Evolutionary conservation across 176 grass and related monocot species (phyloP).

Genomic region (Calamus simplicifolius): DNA sequence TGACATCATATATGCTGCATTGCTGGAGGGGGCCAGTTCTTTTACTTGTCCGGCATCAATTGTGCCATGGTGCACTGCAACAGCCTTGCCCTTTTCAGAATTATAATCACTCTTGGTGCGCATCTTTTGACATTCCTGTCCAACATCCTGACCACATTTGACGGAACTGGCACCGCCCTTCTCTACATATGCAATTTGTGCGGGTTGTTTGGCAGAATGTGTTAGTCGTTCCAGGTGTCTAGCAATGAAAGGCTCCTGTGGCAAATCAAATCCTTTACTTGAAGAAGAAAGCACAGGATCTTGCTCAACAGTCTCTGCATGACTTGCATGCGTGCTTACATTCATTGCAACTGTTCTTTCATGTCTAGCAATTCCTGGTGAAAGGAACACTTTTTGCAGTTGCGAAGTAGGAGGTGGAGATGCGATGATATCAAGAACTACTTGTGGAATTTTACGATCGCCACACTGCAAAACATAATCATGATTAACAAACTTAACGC

Average conservation of each 20-base stretch:
- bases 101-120: too few species aligned
- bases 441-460: slow-evolving; percentile 71
- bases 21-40: too few species aligned
- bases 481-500: too few species aligned
- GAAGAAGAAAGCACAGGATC: slow-evolving; percentile 32
- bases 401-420: slow-evolving; percentile 39
- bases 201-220: slow-evolving; percentile 53
- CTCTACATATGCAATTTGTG: slow-evolving; percentile 39
- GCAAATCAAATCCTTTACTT: slow-evolving; percentile 31
- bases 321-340: slow-evolving; percentile 31
- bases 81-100: too few species aligned
- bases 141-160: slow-evolving; percentile 88
- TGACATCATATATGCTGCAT: too few species aligned
- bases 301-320: slow-evolving; percentile 41
- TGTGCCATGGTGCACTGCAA: too few species aligned
- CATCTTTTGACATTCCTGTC: slow-evolving; percentile 52
- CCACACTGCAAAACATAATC: slow-evolving; percentile 51
- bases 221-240: slow-evolving; percentile 28
- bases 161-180: slow-evolving; percentile 35
- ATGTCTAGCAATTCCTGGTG: slow-evolving; percentile 17
- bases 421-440: slow-evolving; percentile 89
- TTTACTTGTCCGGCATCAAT: too few species aligned
- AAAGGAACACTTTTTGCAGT: slow-evolving; percentile 26
- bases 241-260: slow-evolving; percentile 50
- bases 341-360: slow-evolving; percentile 27